phyloP scores from a whole-genome alignment of 768 basidiomycete genomes.

The Boletus barrowsii region DNA sequence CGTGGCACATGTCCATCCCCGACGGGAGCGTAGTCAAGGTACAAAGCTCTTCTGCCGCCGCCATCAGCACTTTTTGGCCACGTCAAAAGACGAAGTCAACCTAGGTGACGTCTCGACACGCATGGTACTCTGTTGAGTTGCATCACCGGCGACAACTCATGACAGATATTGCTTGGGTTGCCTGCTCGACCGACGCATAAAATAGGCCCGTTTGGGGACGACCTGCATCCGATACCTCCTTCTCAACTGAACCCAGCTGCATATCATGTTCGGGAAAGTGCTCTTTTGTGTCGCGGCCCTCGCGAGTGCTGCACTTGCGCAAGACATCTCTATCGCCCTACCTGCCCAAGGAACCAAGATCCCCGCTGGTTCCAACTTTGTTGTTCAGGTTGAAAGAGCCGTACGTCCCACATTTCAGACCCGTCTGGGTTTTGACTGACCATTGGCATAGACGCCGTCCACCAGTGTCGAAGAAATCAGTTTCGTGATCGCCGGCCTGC shows the following conservation, averaged over 20 bases:
- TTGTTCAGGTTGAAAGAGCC: slow-evolving; percentile 38
- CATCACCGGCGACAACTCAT: neutral
- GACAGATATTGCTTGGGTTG: neutral
- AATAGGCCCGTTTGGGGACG: neutral
- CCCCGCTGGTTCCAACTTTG: slow-evolving; percentile 30
- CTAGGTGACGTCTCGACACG: too few species aligned
- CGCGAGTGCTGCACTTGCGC: slow-evolving; percentile 34
- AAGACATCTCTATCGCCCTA: slow-evolving; percentile 34
- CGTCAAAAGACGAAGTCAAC: neutral
- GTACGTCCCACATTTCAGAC: slow-evolving; percentile 28
- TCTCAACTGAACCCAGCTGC: too few species aligned
- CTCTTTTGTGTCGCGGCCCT: slow-evolving; percentile 9
- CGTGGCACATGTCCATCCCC: too few species aligned
- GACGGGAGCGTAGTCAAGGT: neutral
- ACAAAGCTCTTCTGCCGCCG: neutral
- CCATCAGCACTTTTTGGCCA: neutral
- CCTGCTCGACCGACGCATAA: slow-evolving; percentile 1
- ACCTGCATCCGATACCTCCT: neutral
- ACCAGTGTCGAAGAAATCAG: neutral
- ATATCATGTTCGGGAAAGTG: slow-evolving; percentile 8
- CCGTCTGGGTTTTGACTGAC: neutral
- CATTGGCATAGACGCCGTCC: neutral
- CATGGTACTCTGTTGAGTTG: neutral
- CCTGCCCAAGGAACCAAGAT: slow-evolving; percentile 36
- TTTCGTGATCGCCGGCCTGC: neutral